phyloP scores from a whole-genome alignment of 148 eudicot genomes.

The Camellia lanceoleosa region DNA sequence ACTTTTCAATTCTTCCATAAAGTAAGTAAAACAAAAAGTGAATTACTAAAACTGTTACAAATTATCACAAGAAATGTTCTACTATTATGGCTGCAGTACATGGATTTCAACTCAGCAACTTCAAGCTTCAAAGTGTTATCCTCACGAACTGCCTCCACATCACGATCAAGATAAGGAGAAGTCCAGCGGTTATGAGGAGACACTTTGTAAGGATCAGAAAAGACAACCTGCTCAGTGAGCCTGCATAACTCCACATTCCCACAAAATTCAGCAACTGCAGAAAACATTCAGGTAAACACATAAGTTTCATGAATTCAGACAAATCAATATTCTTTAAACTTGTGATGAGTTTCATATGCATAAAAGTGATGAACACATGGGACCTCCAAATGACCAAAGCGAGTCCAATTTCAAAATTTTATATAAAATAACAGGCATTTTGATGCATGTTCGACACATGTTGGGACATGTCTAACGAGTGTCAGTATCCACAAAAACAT shows the following conservation, averaged over 20 bases:
- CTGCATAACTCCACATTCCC: constrained; percentile 94
- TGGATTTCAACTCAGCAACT: constrained; percentile 82
- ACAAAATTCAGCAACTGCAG: constrained; percentile 86
- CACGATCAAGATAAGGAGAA: constrained; percentile 83
- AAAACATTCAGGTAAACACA: constrained; percentile 18
- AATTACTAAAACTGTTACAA: background rate
- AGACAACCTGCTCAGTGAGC: constrained; percentile 87
- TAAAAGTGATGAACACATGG: too few species aligned
- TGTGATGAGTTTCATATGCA: background rate
- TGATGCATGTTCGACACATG: background rate
- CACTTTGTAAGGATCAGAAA: constrained; percentile 91
- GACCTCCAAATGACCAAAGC: background rate
- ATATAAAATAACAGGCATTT: background rate
- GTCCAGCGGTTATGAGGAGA: constrained; percentile 80
- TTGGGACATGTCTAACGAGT: background rate
- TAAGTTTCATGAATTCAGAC: background rate
- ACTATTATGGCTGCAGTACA: constrained; percentile 32
- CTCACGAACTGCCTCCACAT: constrained; percentile 83
- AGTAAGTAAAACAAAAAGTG: background rate
- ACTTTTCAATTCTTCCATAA: background rate
- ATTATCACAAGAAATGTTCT: background rate
- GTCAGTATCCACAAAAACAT: background rate
- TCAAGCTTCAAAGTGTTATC: constrained; percentile 76
- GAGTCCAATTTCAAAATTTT: too few species aligned
- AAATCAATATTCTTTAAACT: background rate